Evolutionary conservation across 768 basidiomycete genomes (phyloP).

Genomic region (Rhizopogon roseolus): DNA sequence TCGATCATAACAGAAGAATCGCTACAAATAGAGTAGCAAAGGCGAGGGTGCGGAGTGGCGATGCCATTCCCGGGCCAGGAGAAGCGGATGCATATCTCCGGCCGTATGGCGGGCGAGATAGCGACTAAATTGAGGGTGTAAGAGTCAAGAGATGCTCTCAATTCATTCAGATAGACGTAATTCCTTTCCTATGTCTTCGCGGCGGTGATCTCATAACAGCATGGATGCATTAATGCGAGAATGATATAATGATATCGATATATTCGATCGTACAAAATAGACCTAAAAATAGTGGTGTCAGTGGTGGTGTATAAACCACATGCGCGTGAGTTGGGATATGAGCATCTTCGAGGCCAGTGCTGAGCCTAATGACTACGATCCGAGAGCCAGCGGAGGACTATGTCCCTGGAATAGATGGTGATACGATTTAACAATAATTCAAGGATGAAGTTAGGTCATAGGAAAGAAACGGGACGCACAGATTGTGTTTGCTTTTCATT

Average conservation of each 20-base stretch:
- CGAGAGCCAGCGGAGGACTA: conserved; percentile 84
- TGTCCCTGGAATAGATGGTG: conserved; percentile 49
- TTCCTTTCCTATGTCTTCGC: neutral
- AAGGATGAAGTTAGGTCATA: neutral
- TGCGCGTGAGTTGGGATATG: conserved; percentile 1
- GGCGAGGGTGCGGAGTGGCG: too few species aligned
- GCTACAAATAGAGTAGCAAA: too few species aligned
- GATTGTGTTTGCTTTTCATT: conserved; percentile 93
- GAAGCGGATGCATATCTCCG: too few species aligned
- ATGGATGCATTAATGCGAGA: neutral
- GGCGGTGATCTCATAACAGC: neutral
- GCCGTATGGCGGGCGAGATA: too few species aligned
- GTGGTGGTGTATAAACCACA: neutral
- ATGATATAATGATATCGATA: neutral
- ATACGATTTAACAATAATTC: neutral
- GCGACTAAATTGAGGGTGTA: too few species aligned
- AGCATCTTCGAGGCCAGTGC: neutral
- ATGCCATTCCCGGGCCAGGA: too few species aligned
- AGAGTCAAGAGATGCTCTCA: too few species aligned
- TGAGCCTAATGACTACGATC: conserved; percentile 58
- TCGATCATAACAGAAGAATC: too few species aligned
- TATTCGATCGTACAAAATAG: neutral
- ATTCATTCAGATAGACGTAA: too few species aligned
- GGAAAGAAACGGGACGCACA: conserved; percentile 43
- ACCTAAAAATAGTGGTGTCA: neutral